These are phyloP conservation scores for Hemileia vastatrix DNA, from an alignment of 1,284 basidiomycete species.

Conservation along the genomic window DNA sequence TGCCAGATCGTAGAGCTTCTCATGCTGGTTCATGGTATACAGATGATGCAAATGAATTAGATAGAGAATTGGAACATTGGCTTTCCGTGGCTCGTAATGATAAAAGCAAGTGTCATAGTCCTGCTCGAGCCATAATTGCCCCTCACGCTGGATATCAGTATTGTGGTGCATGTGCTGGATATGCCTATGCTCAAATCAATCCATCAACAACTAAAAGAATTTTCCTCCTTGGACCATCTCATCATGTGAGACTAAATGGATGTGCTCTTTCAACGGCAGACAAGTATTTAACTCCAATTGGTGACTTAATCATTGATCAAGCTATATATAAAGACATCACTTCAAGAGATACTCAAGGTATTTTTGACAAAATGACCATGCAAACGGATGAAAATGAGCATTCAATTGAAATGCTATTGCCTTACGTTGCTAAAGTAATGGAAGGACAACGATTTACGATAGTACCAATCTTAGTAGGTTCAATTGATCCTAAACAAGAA, in stretches of 20 bases:
- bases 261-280: conserved; percentile 73
- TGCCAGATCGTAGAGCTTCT: conserved; percentile 50
- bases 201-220: conserved; percentile 69
- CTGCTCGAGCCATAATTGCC: too few relatives aligned
- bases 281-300: conserved; percentile 75
- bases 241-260: conserved; percentile 76
- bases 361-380: conserved; percentile 62
- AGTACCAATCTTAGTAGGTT: conserved; percentile 84
- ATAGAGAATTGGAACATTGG: too few relatives aligned
- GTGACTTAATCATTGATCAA: conserved; percentile 67
- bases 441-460: conserved; percentile 64
- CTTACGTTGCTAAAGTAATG: conserved; percentile 81
- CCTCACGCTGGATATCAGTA: conserved; percentile 93
- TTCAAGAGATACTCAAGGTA: too few relatives aligned
- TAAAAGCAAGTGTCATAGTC: background rate
- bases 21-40: conserved; percentile 92
- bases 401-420: conserved; percentile 94
- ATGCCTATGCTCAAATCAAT: conserved; percentile 87
- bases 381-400: conserved; percentile 85
- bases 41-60: too few relatives aligned
- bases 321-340: too few relatives aligned
- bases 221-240: conserved; percentile 90
- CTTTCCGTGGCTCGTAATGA: background rate
- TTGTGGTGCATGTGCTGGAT: conserved; percentile 85
- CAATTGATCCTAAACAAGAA: conserved; percentile 58